Base-by-base conservation (phyloP, 2,329 filamentous ascomycete species). In the Colletotrichum cordylinicola region DNA sequence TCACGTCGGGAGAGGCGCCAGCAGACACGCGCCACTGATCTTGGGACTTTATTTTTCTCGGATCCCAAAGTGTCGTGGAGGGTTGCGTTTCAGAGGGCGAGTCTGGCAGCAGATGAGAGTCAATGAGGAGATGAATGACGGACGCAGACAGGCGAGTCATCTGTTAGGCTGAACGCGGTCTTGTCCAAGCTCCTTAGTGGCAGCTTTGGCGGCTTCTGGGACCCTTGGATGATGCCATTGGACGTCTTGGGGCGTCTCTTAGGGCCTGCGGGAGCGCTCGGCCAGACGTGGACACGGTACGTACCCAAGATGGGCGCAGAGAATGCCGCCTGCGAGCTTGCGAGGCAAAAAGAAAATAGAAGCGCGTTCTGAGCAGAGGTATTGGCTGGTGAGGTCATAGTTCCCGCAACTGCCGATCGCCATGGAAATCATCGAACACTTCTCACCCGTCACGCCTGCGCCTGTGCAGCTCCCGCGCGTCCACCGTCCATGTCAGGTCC, bases 341-440 rank as follows among this genome's bases (percentile, higher is more conserved):
- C n/a, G 43, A 52, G 43, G 43, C 43, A 13, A 52, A 52, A 10
- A 4, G 12, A 8, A 52, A 52, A 52, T 52, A 52, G n/a, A 64
- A 24, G 33, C 61, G 37, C 24, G 61, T 48, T 48, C 37, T 62
- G 70, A 39, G 56, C 21, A 27, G 60, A 61, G 12, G 43, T 55
- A 76, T 76, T 69, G 74, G 70, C 70, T 65, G 61, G 65, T 78
- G 76, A 78, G 70, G 76, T 78, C 76, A 78, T 78, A 68, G 74
- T 76, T 69, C 67, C 71, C 76, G 76, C 76, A 72, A 78, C 56
- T 78, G 76, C 76, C 76, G 76, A 77, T 78, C 74, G 37, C 56
- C 73, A 70, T 67, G 72, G 72, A 64, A 71, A 68, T 72, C 75
- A 69, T 76, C 64, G 65, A 75, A 75, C 39, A 75, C 39, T 48